Conservation (phyloP, 208 protist genomes). For the Leishmania gerbilli region DNA sequence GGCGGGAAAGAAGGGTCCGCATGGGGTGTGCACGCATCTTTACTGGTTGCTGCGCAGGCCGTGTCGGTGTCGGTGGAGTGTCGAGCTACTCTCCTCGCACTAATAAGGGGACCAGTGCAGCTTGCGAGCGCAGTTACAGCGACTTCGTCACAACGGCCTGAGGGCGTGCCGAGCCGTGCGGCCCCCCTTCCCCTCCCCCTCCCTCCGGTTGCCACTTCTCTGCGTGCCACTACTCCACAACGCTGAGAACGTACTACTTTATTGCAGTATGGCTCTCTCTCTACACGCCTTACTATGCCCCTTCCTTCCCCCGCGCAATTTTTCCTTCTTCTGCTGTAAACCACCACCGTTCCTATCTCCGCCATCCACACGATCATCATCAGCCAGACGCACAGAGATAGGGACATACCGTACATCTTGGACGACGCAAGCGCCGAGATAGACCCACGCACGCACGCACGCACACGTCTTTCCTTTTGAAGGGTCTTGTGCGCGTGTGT, state of each 20-base stretch:
- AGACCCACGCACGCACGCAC: neutral
- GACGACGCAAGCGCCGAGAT: neutral
- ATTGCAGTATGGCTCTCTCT: neutral
- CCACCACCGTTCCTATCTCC: neutral
- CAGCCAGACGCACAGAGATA: neutral
- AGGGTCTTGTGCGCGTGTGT: neutral
- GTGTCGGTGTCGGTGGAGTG: neutral
- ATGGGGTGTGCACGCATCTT: neutral
- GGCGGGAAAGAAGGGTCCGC: neutral
- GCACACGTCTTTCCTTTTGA: neutral
- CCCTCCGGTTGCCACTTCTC: neutral
- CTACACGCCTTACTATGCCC: neutral
- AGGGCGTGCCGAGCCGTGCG: neutral
- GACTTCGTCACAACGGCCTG: neutral
- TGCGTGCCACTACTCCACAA: neutral
- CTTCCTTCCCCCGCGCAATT: neutral
- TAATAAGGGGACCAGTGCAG: neutral
- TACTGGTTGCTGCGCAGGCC: neutral
- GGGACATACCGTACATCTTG: neutral
- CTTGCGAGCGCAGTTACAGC: neutral
- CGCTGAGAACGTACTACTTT: too few relatives aligned
- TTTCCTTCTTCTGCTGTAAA: neutral
- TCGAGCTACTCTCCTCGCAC: neutral
- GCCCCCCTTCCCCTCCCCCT: too few relatives aligned
- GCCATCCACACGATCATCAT: neutral